These are phyloP conservation scores for Carex cristatella DNA, from an alignment of 176 grass and related monocot species.

Conservation along the genomic window DNA sequence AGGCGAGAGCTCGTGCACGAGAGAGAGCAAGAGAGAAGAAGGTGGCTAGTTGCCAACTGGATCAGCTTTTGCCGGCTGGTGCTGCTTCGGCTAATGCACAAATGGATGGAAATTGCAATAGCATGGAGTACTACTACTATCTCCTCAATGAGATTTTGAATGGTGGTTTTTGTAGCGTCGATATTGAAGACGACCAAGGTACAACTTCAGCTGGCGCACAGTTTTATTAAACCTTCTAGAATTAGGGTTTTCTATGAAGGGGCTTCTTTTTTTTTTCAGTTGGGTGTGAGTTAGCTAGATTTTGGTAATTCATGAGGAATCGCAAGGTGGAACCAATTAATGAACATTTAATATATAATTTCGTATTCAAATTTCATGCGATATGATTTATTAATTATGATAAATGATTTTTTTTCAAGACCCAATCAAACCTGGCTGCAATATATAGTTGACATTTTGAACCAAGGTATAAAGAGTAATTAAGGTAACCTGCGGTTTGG, in stretches of 20 bases:
- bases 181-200: constrained; percentile 47
- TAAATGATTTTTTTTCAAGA: not conserved
- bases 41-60: constrained; percentile 25
- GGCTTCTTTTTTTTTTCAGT: not conserved
- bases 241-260: constrained; percentile 19
- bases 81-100: constrained; percentile 8
- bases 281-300: not conserved
- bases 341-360: not conserved
- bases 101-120: constrained; percentile 13
- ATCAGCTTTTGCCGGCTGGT: constrained; percentile 13
- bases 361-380: not conserved
- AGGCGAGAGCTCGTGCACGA: constrained; percentile 16
- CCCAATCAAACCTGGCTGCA: not conserved
- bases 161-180: constrained; percentile 39
- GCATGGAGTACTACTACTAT: constrained; percentile 49
- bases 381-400: not conserved
- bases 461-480: not conserved
- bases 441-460: not conserved
- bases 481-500: not conserved
- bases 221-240: constrained; percentile 20
- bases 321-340: not conserved
- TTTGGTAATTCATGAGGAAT: not conserved
- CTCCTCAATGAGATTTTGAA: constrained; percentile 43
- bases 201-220: constrained; percentile 56
- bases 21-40: constrained; percentile 34